These are phyloP conservation scores for Malus hybrid DNA, from an alignment of 331 rosid species.

Conservation along the genomic window DNA sequence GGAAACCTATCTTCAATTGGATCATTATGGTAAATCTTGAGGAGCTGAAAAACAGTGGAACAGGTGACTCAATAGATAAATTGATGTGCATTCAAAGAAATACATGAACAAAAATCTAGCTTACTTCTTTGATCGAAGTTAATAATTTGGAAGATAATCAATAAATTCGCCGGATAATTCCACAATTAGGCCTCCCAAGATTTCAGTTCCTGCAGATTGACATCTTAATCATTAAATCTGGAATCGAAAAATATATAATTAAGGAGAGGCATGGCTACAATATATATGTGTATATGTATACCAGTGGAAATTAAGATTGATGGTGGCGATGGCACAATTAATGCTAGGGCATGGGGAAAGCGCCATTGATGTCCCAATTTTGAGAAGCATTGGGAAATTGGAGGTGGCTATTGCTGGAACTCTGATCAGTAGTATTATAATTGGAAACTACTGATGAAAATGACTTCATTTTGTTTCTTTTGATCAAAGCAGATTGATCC, in stretches of 20 bases:
- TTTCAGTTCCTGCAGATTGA: not conserved
- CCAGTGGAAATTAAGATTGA: conserved; percentile 39
- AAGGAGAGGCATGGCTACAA: not conserved
- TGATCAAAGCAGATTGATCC: conserved; percentile 26
- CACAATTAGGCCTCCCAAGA: not conserved
- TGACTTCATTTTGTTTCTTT: conserved; percentile 27
- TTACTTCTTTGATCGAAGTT: not conserved
- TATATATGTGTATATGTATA: not conserved
- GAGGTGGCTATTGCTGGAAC: not conserved
- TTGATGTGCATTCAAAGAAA: not conserved
- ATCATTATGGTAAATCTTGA: not conserved
- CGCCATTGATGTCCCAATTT: conserved; percentile 50
- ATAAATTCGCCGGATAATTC: not conserved
- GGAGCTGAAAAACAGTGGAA: not conserved
- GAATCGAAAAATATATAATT: too few relatives aligned
- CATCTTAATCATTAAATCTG: not conserved
- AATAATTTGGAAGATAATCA: not conserved
- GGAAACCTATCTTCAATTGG: not conserved
- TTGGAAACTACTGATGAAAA: not conserved
- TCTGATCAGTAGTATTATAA: conserved; percentile 1
- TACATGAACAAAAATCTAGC: not conserved
- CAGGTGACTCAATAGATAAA: not conserved
- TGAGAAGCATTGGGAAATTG: conserved; percentile 44
- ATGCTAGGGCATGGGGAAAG: conserved; percentile 35
- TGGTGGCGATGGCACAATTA: conserved; percentile 39